A percentile compares a stretch with the other conserved stretches of the same genome.
Evolutionary conservation across 2,329 filamentous ascomycete species (phyloP).

Genomic region (Periconia sp.): DNA sequence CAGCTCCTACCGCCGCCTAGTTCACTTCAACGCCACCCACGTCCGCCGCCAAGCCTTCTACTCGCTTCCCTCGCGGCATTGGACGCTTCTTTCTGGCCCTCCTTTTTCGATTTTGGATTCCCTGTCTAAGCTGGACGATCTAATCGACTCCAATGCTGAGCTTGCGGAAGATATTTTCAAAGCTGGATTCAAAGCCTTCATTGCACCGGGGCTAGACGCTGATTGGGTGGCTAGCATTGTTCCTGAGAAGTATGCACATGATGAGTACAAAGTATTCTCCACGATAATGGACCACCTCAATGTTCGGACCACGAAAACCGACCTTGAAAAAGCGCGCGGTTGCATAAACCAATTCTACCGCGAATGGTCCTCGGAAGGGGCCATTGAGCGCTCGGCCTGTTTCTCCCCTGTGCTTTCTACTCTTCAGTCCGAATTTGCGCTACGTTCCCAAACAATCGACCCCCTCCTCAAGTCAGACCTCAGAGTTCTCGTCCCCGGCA

Average conservation of each 20-base stretch:
- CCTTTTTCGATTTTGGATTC: constrained; percentile 85
- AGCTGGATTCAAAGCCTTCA: constrained; percentile 41
- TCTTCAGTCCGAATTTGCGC: constrained; percentile 59
- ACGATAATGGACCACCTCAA: constrained; percentile 69
- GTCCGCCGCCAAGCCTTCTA: constrained; percentile 92
- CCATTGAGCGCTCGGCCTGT: constrained; percentile 74
- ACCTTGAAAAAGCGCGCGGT: constrained; percentile 90
- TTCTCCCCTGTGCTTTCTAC: constrained; percentile 75
- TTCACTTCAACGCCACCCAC: constrained; percentile 91
- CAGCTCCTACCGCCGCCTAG: constrained; percentile 83
- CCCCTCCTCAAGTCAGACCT: constrained; percentile 49
- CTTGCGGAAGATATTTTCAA: constrained; percentile 79
- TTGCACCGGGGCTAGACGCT: constrained; percentile 38
- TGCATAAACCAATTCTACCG: constrained; percentile 93
- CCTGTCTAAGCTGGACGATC: constrained; percentile 79
- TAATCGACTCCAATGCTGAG: constrained; percentile 86
- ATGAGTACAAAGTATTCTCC: constrained; percentile 42
- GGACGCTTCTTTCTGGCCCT: constrained; percentile 78
- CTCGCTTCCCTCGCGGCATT: constrained; percentile 81
- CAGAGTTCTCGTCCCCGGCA: constrained; percentile 83
- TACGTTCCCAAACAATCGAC: constrained; percentile 12
- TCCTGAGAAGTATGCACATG: constrained; percentile 30
- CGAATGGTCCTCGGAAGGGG: constrained; percentile 87
- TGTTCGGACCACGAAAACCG: constrained; percentile 71
- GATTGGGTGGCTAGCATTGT: constrained; percentile 42